Base-by-base conservation (phyloP, 192 early-diverging fungal species). In the Podila minutissima region DNA sequence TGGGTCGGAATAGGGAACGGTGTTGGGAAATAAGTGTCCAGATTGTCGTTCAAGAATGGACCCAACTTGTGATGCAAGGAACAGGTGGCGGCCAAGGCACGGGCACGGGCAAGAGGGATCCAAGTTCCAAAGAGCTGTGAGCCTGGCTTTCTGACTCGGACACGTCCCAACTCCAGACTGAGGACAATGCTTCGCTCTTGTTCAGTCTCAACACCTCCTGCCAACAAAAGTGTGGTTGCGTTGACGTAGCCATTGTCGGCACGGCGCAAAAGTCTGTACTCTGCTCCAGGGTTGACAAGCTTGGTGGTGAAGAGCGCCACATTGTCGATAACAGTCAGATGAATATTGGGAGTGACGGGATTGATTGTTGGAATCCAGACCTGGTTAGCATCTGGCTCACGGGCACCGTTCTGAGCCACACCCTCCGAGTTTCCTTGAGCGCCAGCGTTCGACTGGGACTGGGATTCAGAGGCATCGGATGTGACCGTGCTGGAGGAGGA, bases 161-260 rank as follows among this genome's bases (percentile, higher is more conserved):
- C 90, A 55, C 93, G 89, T 51, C 88, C 89, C 19, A 94, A 86
- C 66, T 98, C 97, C 69, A 98, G 86, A 60, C 93, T 93, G 29
- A 98, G 87, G 10, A 96, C 91, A 58, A 96, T 94, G 65, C 90
- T 93, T 15, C 92, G 89, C 66, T 98, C 96, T 59, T 91, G 86
- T 46, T 95, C 94, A 20, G 92, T 94, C 33, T 90, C 89, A 15
- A 97, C 88, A 5, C 97, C 97, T 64, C 96, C 97, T 24, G 97
- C 96, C 28, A 93, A 83, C 12, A 98, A 83, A 22, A 98, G 84
- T 29, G 91, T 87, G 13, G 95, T 94, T 19, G 92, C 95, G 72
- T 98, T 97, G 57, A 98, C 92, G 72, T 93, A 93, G 7, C 91
- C 92, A 69, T 90, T 94, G 68, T 98, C 95, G 5, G 92, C 90